Evolutionary conservation across 2,329 filamentous ascomycete genomes (phyloP), one percentile per base, ranked within the genome.

Genomic region (Neocatenulostroma microsporum): DNA sequence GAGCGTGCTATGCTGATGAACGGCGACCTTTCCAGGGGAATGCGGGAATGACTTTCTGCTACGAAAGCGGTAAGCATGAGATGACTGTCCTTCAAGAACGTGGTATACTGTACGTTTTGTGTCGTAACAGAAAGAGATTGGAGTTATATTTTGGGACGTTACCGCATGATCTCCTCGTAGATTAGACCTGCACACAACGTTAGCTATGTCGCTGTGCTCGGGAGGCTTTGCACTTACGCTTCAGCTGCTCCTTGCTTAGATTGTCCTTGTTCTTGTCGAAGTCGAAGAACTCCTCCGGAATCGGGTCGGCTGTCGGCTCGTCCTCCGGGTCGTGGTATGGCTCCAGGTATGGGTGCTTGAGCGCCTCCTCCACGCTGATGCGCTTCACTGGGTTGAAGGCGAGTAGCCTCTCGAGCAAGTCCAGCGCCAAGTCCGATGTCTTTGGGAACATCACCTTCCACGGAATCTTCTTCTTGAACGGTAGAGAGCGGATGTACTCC

Each of bases 251-350:
- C 70, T 98, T 98, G 72, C 84, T 95, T 58, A 98, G 68, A 56
- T 82, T 91, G 64, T 98, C 91, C 78, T 98, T 98, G 74, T 96
- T 94, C 76, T 95, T 95, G 68, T 98, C 91, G 64, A 98, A 98
- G 66, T 98, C 91, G 62, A 98, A 98, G 73, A 98, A 98, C 62
- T 94, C 89, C 63, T 96, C 89, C 15, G 91, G 91, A 56, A 98
- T 98, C 15, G 91, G 88, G 28, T 88, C 84, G 13, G 91, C 91
- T 10, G 86, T 95, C 33, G 91, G 91, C 73, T 98, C 91, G 60
- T 98, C 91, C 59, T 96, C 91, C 5, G 91, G 91, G 62, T 98
- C 91, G 63, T 98, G 91, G 66, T 98, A 98, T 5, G 91, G 91
- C 70, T 98, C 91, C 21, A 98, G 77, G 66, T 98, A 98, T 4